These are phyloP conservation scores for Ganoderma meredithae DNA, from an alignment of 1,284 basidiomycete genomes.

Conservation along the genomic window DNA sequence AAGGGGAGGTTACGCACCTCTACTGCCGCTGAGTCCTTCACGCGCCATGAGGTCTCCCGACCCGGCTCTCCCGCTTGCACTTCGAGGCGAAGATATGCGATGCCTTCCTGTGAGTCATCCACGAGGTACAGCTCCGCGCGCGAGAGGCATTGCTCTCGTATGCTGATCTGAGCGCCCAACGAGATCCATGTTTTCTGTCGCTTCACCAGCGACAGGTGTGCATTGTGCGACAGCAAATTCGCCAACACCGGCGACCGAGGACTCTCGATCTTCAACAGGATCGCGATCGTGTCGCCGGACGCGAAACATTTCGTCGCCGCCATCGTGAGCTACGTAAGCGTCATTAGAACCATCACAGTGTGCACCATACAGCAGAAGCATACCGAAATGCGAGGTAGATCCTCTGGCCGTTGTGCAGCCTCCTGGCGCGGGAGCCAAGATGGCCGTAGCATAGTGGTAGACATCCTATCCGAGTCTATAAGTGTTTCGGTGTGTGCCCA, in stretches of 20 bases:
- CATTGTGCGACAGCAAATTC: slow-evolving; percentile 44
- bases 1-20: slow-evolving; percentile 34
- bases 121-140: slow-evolving; percentile 35
- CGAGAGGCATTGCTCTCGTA: slow-evolving; percentile 37
- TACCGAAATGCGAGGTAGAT: slow-evolving; percentile 38
- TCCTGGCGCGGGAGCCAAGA: slow-evolving; percentile 34
- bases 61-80: slow-evolving; percentile 40
- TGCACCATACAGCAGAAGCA: slow-evolving; percentile 12
- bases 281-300: slow-evolving; percentile 51
- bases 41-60: slow-evolving; percentile 41
- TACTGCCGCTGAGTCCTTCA: slow-evolving; percentile 38
- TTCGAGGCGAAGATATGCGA: slow-evolving; percentile 35
- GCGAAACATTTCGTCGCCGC: slow-evolving; percentile 47
- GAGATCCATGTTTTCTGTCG: slow-evolving; percentile 43
- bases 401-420: slow-evolving; percentile 14
- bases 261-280: slow-evolving; percentile 49
- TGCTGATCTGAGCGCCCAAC: slow-evolving; percentile 34
- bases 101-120: slow-evolving; percentile 38
- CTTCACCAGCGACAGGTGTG: slow-evolving; percentile 50
- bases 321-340: slow-evolving; percentile 45
- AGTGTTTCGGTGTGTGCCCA: slow-evolving; percentile 23
- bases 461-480: slow-evolving; percentile 17
- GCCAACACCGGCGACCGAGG: slow-evolving; percentile 47
- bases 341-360: neutral
- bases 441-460: slow-evolving; percentile 37